phyloP scores from a whole-genome alignment of 495 filamentous ascomycete genomes.

The Aspergillus cavernicola region DNA sequence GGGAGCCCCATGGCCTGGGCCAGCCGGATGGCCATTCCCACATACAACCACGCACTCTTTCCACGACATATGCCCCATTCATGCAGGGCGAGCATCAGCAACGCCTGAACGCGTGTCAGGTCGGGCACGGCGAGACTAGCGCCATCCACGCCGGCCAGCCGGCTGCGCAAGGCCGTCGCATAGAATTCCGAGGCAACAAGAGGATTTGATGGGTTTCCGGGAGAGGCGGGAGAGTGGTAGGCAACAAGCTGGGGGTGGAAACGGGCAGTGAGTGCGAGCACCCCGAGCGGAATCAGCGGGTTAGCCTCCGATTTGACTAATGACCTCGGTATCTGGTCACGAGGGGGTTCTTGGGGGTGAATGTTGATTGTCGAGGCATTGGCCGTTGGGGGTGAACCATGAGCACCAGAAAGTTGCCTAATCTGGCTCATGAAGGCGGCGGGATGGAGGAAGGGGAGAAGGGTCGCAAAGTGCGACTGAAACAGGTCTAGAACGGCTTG shows the following conservation, averaged over 20 bases:
- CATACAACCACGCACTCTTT: slow-evolving; percentile 71
- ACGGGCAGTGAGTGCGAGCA: slow-evolving; percentile 74
- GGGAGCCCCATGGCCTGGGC: slow-evolving; percentile 69
- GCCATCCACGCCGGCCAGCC: slow-evolving; percentile 53
- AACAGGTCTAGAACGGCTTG: slow-evolving; percentile 72
- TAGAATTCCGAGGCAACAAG: slow-evolving; percentile 74
- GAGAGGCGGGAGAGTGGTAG: slow-evolving; percentile 53
- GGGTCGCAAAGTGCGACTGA: slow-evolving; percentile 75
- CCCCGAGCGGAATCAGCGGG: slow-evolving; percentile 70
- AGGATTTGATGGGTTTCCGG: slow-evolving; percentile 51
- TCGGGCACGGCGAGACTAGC: slow-evolving; percentile 52
- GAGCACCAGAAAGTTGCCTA: slow-evolving; percentile 34
- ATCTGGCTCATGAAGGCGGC: slow-evolving; percentile 65
- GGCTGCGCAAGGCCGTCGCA: slow-evolving; percentile 63
- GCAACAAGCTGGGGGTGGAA: slow-evolving; percentile 69
- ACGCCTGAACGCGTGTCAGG: slow-evolving; percentile 69
- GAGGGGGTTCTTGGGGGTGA: slow-evolving; percentile 6
- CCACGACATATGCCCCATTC: slow-evolving; percentile 82
- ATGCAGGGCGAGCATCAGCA: slow-evolving; percentile 79
- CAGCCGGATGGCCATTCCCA: slow-evolving; percentile 72
- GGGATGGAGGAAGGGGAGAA: slow-evolving; percentile 79
- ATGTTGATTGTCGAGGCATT: slow-evolving; percentile 16
- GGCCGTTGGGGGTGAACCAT: slow-evolving; percentile 14
- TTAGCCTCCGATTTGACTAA: slow-evolving; percentile 45
- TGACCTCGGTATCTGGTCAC: slow-evolving; percentile 25